These are phyloP conservation scores for Pelargonium australe DNA, from an alignment of 441 rosid genomes.

Conservation along the genomic window DNA sequence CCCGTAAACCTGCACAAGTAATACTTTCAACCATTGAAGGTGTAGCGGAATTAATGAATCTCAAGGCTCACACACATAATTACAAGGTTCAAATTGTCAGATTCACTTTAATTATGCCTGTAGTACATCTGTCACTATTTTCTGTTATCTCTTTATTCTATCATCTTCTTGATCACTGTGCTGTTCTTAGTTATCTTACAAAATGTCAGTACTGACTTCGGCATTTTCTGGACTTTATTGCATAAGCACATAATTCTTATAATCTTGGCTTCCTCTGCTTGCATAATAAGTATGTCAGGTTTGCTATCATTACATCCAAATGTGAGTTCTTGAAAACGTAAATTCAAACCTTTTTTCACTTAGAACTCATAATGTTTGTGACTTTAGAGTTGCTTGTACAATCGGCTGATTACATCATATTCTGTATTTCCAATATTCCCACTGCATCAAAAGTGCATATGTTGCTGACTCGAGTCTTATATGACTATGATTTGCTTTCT, in stretches of 20 bases:
- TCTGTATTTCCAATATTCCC: neutral
- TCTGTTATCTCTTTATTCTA: neutral
- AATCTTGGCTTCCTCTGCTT: neutral
- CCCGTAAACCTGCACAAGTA: constrained; percentile 55
- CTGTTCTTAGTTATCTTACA: neutral
- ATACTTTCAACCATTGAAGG: constrained; percentile 61
- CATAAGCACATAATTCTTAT: neutral
- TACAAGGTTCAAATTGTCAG: constrained; percentile 50
- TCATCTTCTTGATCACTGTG: neutral
- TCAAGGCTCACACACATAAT: constrained; percentile 58
- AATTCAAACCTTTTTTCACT: neutral
- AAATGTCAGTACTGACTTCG: neutral
- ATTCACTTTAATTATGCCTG: neutral
- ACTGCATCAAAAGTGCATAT: neutral
- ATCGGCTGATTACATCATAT: neutral
- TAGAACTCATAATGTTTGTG: neutral
- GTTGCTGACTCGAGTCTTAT: neutral
- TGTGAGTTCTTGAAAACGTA: too few relatives aligned
- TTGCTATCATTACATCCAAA: neutral
- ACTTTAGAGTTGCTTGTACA: neutral
- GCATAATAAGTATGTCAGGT: too few relatives aligned
- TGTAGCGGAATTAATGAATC: constrained; percentile 58
- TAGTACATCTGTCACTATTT: neutral
- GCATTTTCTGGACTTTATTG: neutral
- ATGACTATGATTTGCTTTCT: neutral